Conservation (phyloP, 768 basidiomycete species). For the Pleurotus giganteus region DNA sequence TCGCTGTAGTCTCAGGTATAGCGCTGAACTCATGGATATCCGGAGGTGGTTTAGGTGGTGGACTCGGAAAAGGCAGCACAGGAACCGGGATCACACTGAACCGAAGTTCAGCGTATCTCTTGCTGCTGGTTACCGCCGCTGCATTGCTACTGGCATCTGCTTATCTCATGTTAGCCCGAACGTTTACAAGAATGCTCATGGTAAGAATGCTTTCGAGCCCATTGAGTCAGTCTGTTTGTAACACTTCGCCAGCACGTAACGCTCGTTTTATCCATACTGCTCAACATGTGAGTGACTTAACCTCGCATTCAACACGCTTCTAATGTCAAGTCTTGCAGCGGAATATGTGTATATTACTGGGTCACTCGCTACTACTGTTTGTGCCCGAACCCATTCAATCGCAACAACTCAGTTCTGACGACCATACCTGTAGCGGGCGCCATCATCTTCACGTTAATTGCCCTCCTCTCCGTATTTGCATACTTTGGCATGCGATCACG, state of each 20-base stretch:
- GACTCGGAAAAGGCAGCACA: slow-evolving; percentile 49
- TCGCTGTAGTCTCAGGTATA: slow-evolving; percentile 64
- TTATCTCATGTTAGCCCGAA: slow-evolving; percentile 69
- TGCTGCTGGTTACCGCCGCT: slow-evolving; percentile 69
- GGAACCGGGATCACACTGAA: slow-evolving; percentile 67
- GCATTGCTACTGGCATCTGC: slow-evolving; percentile 62
- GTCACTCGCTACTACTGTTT: slow-evolving; percentile 68
- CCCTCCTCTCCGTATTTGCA: slow-evolving; percentile 67
- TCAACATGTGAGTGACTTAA: slow-evolving; percentile 55
- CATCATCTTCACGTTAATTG: slow-evolving; percentile 81
- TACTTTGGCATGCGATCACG: slow-evolving; percentile 73
- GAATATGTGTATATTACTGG: slow-evolving; percentile 75
- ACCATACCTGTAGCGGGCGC: slow-evolving; percentile 60
- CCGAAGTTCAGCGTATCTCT: slow-evolving; percentile 75
- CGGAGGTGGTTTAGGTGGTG: slow-evolving; percentile 69
- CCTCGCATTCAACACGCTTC: neutral
- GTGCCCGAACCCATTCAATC: slow-evolving; percentile 24
- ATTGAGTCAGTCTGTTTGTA: too few species aligned
- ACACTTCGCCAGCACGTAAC: slow-evolving; percentile 68
- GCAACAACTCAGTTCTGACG: neutral
- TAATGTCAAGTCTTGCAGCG: slow-evolving; percentile 37
- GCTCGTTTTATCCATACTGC: slow-evolving; percentile 55
- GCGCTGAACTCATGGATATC: slow-evolving; percentile 61
- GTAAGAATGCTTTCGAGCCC: too few species aligned
- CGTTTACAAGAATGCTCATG: slow-evolving; percentile 75